phyloP scores from a whole-genome alignment of 2,329 filamentous ascomycete species.

The Aspergillus sojae region DNA sequence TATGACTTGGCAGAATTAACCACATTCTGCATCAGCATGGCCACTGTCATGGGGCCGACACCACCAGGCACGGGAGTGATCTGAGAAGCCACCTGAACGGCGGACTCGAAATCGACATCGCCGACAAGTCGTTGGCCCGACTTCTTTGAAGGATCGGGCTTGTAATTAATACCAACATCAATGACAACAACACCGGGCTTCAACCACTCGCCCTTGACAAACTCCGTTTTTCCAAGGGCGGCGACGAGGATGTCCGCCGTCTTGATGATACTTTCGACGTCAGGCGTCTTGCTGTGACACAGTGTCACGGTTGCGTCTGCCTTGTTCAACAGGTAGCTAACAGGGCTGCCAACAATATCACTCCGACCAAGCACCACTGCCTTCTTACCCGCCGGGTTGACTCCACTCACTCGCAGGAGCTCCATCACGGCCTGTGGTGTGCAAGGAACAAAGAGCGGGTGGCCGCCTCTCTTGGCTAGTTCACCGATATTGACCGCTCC shows the following conservation, averaged over 20 bases:
- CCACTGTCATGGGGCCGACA: constrained; percentile 98
- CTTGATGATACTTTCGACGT: constrained; percentile 74
- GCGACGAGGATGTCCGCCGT: constrained; percentile 87
- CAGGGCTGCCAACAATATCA: constrained; percentile 95
- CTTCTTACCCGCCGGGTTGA: constrained; percentile 84
- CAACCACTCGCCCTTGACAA: constrained; percentile 93
- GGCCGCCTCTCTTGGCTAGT: constrained; percentile 90
- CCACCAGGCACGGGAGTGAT: constrained; percentile 97
- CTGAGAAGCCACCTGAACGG: constrained; percentile 80
- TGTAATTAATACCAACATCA: constrained; percentile 96
- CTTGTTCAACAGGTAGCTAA: constrained; percentile 93
- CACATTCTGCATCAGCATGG: constrained; percentile 96
- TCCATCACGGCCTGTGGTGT: constrained; percentile 98
- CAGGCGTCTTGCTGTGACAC: constrained; percentile 85
- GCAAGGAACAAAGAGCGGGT: constrained; percentile 87
- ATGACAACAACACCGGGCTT: constrained; percentile 96
- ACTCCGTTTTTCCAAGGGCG: constrained; percentile 83
- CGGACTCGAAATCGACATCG: constrained; percentile 89
- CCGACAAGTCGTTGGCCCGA: constrained; percentile 90
- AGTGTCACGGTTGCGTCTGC: constrained; percentile 96
- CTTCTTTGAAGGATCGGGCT: constrained; percentile 85
- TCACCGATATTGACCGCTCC: constrained; percentile 93
- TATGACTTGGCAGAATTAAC: constrained; percentile 80
- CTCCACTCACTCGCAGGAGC: constrained; percentile 78
- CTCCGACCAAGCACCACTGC: constrained; percentile 93